Evolutionary conservation across 352 stramenopile species (phyloP).

Genomic region (Globisporangium heterothallicum): DNA sequence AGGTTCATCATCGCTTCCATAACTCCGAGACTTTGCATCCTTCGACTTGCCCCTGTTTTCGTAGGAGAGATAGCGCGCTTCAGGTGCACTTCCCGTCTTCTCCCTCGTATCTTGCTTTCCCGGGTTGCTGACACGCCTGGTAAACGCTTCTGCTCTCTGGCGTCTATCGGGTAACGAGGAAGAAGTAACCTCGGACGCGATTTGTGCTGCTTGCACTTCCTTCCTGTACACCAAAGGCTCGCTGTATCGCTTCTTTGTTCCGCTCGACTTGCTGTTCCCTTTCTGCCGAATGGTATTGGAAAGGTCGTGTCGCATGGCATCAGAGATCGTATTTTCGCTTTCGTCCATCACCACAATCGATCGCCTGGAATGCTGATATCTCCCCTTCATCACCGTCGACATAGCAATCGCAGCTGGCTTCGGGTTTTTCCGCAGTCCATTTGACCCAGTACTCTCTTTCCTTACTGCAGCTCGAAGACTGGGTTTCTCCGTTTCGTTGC

Average conservation of each 20-base stretch:
- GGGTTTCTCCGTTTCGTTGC: not conserved
- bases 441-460: slow-evolving; percentile 25
- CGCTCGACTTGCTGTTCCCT: not conserved
- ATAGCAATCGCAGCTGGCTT: slow-evolving; percentile 18
- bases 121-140: not conserved
- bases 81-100: not conserved
- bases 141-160: not conserved
- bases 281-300: not conserved
- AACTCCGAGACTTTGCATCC: slow-evolving; percentile 3
- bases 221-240: slow-evolving; percentile 16
- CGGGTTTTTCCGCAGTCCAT: slow-evolving; percentile 33
- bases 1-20: slow-evolving; percentile 11
- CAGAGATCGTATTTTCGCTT: not conserved
- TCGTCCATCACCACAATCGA: slow-evolving; percentile 39
- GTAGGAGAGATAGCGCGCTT: slow-evolving; percentile 48
- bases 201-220: not conserved
- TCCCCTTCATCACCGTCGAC: slow-evolving; percentile 33
- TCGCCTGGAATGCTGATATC: slow-evolving; percentile 27
- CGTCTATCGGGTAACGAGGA: slow-evolving; percentile 3
- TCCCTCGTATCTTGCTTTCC: not conserved
- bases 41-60: slow-evolving; percentile 21
- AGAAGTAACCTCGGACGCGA: not conserved
- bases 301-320: not conserved
- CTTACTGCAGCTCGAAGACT: not conserved
- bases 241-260: slow-evolving; percentile 16